phyloP scores from a whole-genome alignment of 2,329 filamentous ascomycete species.

The Pseudogymnoascus sp. region DNA sequence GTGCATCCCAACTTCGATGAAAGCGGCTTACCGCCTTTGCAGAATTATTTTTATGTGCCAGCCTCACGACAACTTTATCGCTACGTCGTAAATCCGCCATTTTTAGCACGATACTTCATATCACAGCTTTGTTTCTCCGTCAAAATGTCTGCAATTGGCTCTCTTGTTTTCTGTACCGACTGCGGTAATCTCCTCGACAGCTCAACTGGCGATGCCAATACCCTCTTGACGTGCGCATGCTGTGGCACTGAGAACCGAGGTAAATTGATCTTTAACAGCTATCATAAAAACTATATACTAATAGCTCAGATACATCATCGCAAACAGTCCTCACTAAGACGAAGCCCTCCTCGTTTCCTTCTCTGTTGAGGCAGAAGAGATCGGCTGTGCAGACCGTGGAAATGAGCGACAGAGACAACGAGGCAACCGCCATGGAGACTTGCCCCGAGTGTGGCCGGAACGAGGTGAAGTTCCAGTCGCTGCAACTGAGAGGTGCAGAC shows the following conservation, averaged over 20 bases:
- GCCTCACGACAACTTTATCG: neutral
- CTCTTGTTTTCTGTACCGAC: constrained; percentile 84
- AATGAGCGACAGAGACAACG: constrained; percentile 68
- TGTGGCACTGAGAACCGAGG: constrained; percentile 82
- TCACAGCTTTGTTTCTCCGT: constrained; percentile 11
- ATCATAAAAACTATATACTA: constrained; percentile 5
- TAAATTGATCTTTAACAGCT: constrained; percentile 32
- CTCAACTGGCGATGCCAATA: constrained; percentile 68
- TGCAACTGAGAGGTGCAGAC: constrained; percentile 85
- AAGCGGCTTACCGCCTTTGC: constrained; percentile 9
- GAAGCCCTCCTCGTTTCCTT: constrained; percentile 88
- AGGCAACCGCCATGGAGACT: constrained; percentile 58
- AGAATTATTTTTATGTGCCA: constrained; percentile 9
- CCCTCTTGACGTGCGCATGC: constrained; percentile 72
- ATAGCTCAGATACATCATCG: constrained; percentile 57
- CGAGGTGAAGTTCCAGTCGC: constrained; percentile 76
- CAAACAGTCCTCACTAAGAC: constrained; percentile 74
- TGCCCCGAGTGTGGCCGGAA: constrained; percentile 76
- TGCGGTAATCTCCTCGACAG: constrained; percentile 85
- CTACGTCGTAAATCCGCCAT: constrained; percentile 1
- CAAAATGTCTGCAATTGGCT: constrained; percentile 80
- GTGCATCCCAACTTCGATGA: constrained; percentile 4
- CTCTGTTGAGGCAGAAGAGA: constrained; percentile 73
- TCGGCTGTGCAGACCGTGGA: constrained; percentile 81
- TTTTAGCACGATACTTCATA: neutral